These are phyloP conservation scores for Fusarium sp. DNA, from an alignment of 2,329 filamentous ascomycete species.

Conservation along the genomic window DNA sequence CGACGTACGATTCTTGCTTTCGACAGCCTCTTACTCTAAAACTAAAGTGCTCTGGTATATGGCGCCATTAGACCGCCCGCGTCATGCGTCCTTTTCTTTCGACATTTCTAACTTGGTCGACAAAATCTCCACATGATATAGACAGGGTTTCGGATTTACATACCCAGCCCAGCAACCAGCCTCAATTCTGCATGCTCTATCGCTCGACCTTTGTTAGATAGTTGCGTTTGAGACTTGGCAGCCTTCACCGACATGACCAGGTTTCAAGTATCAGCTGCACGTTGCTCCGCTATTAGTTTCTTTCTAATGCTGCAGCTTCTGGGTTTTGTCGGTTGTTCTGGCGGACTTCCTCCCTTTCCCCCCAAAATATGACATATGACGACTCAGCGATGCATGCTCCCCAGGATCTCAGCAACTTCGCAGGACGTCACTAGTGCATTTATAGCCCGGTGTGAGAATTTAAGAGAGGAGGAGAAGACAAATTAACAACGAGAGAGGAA, in stretches of 20 bases:
- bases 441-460: slow-evolving; percentile 25
- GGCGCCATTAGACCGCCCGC: background rate
- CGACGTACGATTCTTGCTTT: slow-evolving; percentile 5
- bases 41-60: background rate
- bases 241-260: slow-evolving; percentile 19
- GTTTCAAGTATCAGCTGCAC: slow-evolving; percentile 14
- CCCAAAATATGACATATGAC: slow-evolving; percentile 39
- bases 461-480: slow-evolving; percentile 1
- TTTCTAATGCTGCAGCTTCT: background rate
- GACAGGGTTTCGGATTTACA: slow-evolving; percentile 22
- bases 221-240: slow-evolving; percentile 8
- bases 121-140: slow-evolving; percentile 17
- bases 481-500: background rate
- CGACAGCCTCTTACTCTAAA: slow-evolving; percentile 1
- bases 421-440: slow-evolving; percentile 34
- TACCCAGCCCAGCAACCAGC: background rate
- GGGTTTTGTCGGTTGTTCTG: slow-evolving; percentile 13
- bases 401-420: slow-evolving; percentile 34
- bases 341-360: slow-evolving; percentile 13
- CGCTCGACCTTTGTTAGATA: slow-evolving; percentile 1
- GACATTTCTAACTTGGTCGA: background rate
- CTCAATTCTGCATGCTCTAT: slow-evolving; percentile 5
- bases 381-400: slow-evolving; percentile 10
- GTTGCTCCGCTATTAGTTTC: slow-evolving; percentile 21
- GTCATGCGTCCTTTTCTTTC: slow-evolving; percentile 1